A percentile compares a stretch with the other conserved stretches of the same genome.
Evolutionary conservation across 2,329 filamentous ascomycete species (phyloP).

Genomic region (Botrytis elliptica): DNA sequence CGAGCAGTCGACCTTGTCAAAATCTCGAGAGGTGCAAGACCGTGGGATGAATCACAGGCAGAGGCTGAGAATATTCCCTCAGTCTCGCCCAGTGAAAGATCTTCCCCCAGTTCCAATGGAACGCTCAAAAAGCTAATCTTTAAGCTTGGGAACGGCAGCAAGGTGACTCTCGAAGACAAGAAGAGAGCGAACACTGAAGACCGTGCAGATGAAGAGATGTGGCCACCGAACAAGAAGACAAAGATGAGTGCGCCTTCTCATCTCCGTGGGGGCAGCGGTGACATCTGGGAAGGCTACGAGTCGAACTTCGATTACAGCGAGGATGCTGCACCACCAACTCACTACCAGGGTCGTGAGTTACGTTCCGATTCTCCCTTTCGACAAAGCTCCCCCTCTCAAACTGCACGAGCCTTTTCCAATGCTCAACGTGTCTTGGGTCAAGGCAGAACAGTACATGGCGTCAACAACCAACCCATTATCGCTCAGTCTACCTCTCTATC

Average conservation of each 20-base stretch:
- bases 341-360: not conserved
- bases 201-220: not conserved
- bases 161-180: not conserved
- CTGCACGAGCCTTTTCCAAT: not conserved
- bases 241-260: not conserved
- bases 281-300: not conserved
- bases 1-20: not conserved
- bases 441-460: not conserved
- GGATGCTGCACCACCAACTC: not conserved
- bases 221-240: not conserved
- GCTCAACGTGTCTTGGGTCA: no score
- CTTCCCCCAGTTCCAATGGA: not conserved
- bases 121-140: not conserved
- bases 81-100: not conserved
- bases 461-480: rapidly evolving
- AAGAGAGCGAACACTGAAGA: not conserved
- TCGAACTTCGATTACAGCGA: not conserved
- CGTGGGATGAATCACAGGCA: no score
- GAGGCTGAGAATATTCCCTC: not conserved
- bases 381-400: not conserved
- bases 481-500: no score
- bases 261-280: not conserved
- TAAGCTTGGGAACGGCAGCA: not conserved
- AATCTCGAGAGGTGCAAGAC: not conserved
- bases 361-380: not conserved